Evolutionary conservation across 1,284 basidiomycete genomes (phyloP).

Genomic region (Porodaedalea pini): DNA sequence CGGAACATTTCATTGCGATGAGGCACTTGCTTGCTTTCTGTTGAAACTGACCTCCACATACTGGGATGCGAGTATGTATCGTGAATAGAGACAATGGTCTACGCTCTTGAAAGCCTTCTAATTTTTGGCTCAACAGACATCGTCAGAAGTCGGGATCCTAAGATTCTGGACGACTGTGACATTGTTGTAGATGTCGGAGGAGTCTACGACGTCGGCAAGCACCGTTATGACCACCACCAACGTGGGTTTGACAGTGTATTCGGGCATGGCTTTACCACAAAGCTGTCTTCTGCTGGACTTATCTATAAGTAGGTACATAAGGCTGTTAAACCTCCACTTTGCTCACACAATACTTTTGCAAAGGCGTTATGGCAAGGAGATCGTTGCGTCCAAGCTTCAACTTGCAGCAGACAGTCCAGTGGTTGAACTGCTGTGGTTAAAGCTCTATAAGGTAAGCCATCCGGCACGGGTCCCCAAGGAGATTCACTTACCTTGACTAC

Average conservation of each 20-base stretch:
- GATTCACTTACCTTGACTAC: conserved; percentile 2
- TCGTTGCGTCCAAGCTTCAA: conserved; percentile 68
- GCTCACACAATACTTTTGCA: conserved; percentile 15
- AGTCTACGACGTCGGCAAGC: conserved; percentile 76
- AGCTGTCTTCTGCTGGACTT: conserved; percentile 90
- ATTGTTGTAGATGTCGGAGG: conserved; percentile 99
- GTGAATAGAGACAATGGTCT: no score
- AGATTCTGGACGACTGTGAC: conserved; percentile 77
- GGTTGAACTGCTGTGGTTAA: conserved; percentile 79
- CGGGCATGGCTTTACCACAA: conserved; percentile 80
- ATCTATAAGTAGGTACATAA: conserved; percentile 79
- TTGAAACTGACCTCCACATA: conserved; percentile 78
- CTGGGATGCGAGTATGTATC: conserved; percentile 61
- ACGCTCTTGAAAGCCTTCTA: no score
- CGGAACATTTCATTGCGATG: conserved; percentile 96
- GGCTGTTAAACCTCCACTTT: conserved; percentile 1
- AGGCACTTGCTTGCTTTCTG: conserved; percentile 91
- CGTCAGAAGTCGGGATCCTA: conserved; percentile 79
- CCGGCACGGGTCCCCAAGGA: not conserved
- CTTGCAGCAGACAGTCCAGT: conserved; percentile 54
- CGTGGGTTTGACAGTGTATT: conserved; percentile 90
- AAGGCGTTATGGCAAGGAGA: conserved; percentile 91
- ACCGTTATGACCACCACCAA: conserved; percentile 96
- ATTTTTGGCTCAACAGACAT: conserved; percentile 63
- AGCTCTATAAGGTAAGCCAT: conserved; percentile 71